A percentile compares a stretch with the other conserved stretches of the same genome.
These are phyloP conservation scores for Inga oerstediana DNA, from an alignment of 306 rosid species.

Conservation along the genomic window DNA sequence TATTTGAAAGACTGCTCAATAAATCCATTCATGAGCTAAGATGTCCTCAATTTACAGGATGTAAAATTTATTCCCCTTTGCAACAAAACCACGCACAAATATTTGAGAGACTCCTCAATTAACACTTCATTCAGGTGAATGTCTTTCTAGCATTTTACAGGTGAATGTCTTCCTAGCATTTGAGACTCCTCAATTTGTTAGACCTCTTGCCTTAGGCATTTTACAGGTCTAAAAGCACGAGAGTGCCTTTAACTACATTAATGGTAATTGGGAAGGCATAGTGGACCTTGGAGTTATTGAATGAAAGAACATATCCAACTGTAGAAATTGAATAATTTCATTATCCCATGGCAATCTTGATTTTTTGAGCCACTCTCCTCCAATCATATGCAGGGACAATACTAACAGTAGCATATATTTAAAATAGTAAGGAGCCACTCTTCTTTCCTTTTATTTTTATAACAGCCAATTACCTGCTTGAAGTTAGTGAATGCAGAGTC, in stretches of 20 bases:
- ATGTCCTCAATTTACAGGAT: neutral
- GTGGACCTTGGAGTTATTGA: constrained; percentile 10
- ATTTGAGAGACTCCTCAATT: neutral
- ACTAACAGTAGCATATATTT: neutral
- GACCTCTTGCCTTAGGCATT: neutral
- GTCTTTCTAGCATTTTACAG: neutral
- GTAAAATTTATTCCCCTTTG: neutral
- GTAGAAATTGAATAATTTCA: neutral
- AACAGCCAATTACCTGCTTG: constrained; percentile 61
- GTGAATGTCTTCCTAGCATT: neutral
- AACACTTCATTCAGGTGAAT: neutral
- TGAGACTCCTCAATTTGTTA: no score
- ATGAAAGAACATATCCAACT: constrained; percentile 25
- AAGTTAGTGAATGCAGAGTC: constrained; percentile 76
- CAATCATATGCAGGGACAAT: neutral
- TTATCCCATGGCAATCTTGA: neutral
- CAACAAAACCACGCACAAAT: neutral
- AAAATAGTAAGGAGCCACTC: neutral
- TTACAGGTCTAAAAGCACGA: neutral
- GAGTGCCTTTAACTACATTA: neutral
- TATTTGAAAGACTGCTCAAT: neutral
- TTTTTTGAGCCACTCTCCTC: neutral
- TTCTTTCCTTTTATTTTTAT: neutral
- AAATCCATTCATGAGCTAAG: neutral
- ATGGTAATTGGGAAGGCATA: constrained; percentile 7